phyloP scores from a whole-genome alignment of 1,284 basidiomycete species.

The Fomes fomentarius region DNA sequence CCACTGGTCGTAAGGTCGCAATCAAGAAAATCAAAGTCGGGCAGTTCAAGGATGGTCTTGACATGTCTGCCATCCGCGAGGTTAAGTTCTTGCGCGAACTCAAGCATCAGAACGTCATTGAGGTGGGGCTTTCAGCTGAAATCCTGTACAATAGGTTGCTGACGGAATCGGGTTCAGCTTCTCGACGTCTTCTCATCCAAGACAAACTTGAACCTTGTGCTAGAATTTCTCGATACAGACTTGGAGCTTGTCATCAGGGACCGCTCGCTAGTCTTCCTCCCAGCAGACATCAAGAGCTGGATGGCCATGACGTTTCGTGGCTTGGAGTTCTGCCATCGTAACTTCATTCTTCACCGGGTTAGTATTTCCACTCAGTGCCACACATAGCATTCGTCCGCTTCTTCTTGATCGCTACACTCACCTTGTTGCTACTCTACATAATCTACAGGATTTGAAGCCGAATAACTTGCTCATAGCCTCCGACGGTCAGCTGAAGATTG shows the following conservation, averaged over 20 bases:
- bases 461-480: conserved; percentile 97
- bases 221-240: conserved; percentile 98
- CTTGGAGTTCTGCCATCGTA: conserved; percentile 95
- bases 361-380: conserved; percentile 27
- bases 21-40: conserved; percentile 99
- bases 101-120: conserved; percentile 94
- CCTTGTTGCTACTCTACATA: neutral
- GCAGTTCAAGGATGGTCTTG: conserved; percentile 96
- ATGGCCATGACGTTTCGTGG: conserved; percentile 98
- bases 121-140: conserved; percentile 50
- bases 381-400: neutral
- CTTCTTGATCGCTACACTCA: no score
- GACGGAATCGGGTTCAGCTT: conserved; percentile 55
- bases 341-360: conserved; percentile 93
- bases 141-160: neutral
- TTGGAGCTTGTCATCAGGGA: conserved; percentile 98
- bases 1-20: conserved; percentile 80
- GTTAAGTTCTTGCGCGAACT: conserved; percentile 97
- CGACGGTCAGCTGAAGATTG: conserved; percentile 93
- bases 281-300: conserved; percentile 98
- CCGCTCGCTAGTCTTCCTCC: conserved; percentile 86
- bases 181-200: conserved; percentile 98
- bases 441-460: conserved; percentile 89
- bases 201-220: conserved; percentile 94
- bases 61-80: conserved; percentile 98